phyloP scores from a whole-genome alignment of 2,329 filamentous ascomycete species.

The Arthrobotrys megalospora region DNA sequence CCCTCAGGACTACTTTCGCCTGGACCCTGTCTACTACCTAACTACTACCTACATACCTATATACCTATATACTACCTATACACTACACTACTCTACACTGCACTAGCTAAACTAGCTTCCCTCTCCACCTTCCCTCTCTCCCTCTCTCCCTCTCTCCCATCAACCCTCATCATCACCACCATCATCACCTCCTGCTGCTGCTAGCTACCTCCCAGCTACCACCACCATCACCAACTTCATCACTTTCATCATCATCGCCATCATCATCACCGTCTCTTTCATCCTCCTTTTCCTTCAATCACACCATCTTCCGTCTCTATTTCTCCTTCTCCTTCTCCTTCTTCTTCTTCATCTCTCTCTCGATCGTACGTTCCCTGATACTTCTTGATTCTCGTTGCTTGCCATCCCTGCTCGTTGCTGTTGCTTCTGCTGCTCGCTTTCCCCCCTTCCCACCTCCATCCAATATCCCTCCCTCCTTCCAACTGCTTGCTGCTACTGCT shows the following conservation, averaged over 20 bases:
- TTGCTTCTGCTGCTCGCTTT: slow-evolving; percentile 60
- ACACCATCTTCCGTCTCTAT: slow-evolving; percentile 49
- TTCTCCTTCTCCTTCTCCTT: slow-evolving; percentile 51
- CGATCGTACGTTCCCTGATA: slow-evolving; percentile 58
- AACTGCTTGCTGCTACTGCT: slow-evolving; percentile 60
- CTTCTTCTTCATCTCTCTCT: slow-evolving; percentile 47
- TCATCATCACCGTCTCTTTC: slow-evolving; percentile 15
- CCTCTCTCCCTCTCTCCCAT: neutral
- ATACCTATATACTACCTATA: neutral
- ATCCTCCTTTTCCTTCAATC: slow-evolving; percentile 28
- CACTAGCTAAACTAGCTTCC: neutral
- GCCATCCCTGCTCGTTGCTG: slow-evolving; percentile 61
- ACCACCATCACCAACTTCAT: slow-evolving; percentile 2
- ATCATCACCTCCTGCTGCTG: neutral
- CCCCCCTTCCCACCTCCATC: slow-evolving; percentile 40
- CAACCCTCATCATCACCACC: neutral
- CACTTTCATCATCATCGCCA: neutral
- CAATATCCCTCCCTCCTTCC: slow-evolving; percentile 46
- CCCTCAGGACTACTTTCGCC: neutral
- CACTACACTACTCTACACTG: too few relatives aligned
- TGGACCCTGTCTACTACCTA: neutral
- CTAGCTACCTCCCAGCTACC: neutral
- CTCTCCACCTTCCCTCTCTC: slow-evolving; percentile 18
- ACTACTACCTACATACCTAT: slow-evolving; percentile 9
- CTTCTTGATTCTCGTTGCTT: slow-evolving; percentile 63